Evolutionary conservation across 2,329 filamentous ascomycete species (phyloP), one percentile per base, ranked within the genome.

Genomic region (Fusarium nematophilum): DNA sequence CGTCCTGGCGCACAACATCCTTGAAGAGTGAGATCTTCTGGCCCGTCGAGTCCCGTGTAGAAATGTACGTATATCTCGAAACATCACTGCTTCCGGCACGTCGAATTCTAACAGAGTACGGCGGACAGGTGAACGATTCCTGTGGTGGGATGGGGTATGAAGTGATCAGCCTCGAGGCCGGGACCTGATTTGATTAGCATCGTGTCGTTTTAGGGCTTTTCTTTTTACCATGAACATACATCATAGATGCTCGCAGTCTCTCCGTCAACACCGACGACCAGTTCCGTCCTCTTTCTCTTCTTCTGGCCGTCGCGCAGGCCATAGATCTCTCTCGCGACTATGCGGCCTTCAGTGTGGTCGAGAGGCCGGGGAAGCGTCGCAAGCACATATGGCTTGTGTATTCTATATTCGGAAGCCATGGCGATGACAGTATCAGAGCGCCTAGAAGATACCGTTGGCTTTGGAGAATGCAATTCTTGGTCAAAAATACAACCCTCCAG

Each of bases 121-220:
- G 83, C 8, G 86, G 73, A 72, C 86, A 89, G 48, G 85, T 85
- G 70, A 90, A 87, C 45, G 79, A 81, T 47, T 87, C 83, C 71
- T 88, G 85, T 2, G 87, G 87, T 21, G 87, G 84, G 57, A 90
- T 83, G 17, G 87, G 86, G 70, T 89, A 89, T 2, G 87, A 89
- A 6, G 86, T 89, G 65, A 89, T 81, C 58, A 89, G 76, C 57
- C 83, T 80, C 6, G 86, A 84, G 4, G 85, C 83, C 4, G 86
- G 80, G 38, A 89, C 79, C 87, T 90, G 60, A 53, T 25, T 56
- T 23, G 13, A 37, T 57, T 46, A 62, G 51, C 21, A 46, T 44
- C n/a, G 49, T n/a, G n/a, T n/a, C n/a, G n/a, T n/a, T n/a, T n/a
- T n/a, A n/a, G n/a, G n/a, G n/a, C n/a, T n/a, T n/a, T 15, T 10